phyloP scores from a whole-genome alignment of 2,329 filamentous ascomycete genomes.

The Fusarium compactum region DNA sequence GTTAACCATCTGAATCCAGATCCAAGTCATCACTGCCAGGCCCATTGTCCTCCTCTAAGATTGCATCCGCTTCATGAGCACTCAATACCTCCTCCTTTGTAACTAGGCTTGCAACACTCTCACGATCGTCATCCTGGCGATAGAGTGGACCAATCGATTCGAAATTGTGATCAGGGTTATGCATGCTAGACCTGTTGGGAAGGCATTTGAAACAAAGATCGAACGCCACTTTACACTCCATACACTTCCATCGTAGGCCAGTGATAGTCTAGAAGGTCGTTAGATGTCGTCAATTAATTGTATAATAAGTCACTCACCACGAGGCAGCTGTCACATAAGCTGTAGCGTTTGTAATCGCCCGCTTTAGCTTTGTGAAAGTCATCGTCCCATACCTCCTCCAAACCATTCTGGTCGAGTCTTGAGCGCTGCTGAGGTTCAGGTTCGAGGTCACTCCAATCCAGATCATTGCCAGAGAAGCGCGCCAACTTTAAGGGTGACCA shows the following conservation, averaged over 20 bases:
- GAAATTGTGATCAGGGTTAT: background rate
- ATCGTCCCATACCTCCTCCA: background rate
- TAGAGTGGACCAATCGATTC: background rate
- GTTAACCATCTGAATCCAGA: too few relatives aligned
- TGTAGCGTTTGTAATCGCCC: background rate
- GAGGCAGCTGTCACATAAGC: slow-evolving; percentile 4
- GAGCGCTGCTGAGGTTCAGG: background rate
- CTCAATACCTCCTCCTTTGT: background rate
- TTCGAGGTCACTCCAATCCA: too few relatives aligned
- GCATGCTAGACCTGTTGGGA: background rate
- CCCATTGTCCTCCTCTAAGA: too few relatives aligned
- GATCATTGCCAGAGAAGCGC: background rate
- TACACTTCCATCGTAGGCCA: background rate
- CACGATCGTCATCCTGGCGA: accelerated
- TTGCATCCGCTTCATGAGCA: accelerated
- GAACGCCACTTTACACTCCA: background rate
- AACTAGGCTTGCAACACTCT: background rate
- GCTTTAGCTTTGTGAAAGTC: background rate
- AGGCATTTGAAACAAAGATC: slow-evolving; percentile 4
- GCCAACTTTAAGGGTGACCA: background rate
- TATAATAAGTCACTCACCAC: background rate
- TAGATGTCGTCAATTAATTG: accelerated
- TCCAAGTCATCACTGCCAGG: too few relatives aligned
- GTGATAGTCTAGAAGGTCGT: background rate
- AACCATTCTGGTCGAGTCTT: background rate